These are phyloP conservation scores for Solanum chacoense DNA, from an alignment of 305 asterid species.

Conservation along the genomic window DNA sequence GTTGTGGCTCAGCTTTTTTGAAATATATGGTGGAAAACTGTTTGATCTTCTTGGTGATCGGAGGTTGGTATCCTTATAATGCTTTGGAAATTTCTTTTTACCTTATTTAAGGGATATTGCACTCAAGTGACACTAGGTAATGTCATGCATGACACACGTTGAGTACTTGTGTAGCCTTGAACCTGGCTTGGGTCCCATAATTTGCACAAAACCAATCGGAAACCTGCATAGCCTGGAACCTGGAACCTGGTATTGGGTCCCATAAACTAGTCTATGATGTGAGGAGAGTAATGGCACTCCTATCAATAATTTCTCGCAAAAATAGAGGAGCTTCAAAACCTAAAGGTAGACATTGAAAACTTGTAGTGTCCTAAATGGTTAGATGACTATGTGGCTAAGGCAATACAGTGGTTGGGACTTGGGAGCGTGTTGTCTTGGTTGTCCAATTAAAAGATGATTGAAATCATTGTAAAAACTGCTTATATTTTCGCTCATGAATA, in stretches of 20 bases:
- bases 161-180: background rate
- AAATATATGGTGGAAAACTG: constrained; percentile 96
- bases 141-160: background rate
- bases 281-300: background rate
- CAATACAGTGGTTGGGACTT: background rate
- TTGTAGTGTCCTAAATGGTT: background rate
- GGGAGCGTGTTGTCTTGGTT: background rate
- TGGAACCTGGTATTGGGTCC: background rate
- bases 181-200: background rate
- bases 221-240: background rate
- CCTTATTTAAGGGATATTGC: background rate
- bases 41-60: constrained; percentile 87
- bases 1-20: constrained; percentile 87
- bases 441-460: background rate
- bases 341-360: background rate
- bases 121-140: background rate
- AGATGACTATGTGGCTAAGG: background rate
- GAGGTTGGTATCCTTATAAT: constrained; percentile 46
- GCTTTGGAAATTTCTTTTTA: background rate
- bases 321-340: background rate
- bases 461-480: background rate
- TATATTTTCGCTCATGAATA: background rate
- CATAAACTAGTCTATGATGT: background rate
- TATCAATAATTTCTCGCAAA: background rate
- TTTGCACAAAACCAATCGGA: background rate